Conservation (phyloP, 352 stramenopile species). For the Globisporangium okanoganense region DNA sequence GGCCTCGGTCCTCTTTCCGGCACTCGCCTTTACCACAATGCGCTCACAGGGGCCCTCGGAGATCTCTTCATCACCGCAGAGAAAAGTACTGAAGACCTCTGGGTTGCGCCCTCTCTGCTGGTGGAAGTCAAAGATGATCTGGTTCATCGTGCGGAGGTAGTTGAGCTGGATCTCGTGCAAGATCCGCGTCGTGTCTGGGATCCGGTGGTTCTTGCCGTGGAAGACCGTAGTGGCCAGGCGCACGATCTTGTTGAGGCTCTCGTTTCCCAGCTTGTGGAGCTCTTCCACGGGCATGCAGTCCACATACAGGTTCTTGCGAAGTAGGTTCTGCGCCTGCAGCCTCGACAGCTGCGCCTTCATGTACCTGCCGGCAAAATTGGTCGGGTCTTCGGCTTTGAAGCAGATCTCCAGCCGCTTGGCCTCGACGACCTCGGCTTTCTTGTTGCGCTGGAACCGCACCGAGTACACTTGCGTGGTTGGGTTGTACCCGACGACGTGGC, state of each 20-base stretch:
- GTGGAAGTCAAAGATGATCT: constrained; percentile 87
- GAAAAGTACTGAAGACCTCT: constrained; percentile 58
- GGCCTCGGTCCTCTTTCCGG: constrained; percentile 27
- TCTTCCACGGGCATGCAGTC: constrained; percentile 85
- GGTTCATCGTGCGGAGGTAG: constrained; percentile 91
- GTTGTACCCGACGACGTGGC: constrained; percentile 56
- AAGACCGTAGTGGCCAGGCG: constrained; percentile 59
- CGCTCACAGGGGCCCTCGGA: constrained; percentile 32
- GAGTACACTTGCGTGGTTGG: constrained; percentile 35
- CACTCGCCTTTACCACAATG: constrained; percentile 24
- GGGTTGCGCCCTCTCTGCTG: constrained; percentile 44
- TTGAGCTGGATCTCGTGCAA: constrained; percentile 89
- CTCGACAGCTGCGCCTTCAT: constrained; percentile 50
- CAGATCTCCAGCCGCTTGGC: constrained; percentile 62
- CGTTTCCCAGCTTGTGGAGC: constrained; percentile 76
- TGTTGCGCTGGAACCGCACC: constrained; percentile 62
- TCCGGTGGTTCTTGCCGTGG: constrained; percentile 57
- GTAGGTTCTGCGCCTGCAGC: constrained; percentile 57
- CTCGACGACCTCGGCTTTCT: constrained; percentile 52
- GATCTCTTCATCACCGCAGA: constrained; percentile 42
- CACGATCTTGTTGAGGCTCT: constrained; percentile 76
- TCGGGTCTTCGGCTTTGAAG: constrained; percentile 78
- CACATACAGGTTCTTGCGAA: constrained; percentile 80
- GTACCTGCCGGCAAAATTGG: constrained; percentile 75
- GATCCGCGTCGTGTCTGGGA: constrained; percentile 73